These are phyloP conservation scores for Stellera chamaejasme DNA, from an alignment of 345 rosid species.

Conservation along the genomic window DNA sequence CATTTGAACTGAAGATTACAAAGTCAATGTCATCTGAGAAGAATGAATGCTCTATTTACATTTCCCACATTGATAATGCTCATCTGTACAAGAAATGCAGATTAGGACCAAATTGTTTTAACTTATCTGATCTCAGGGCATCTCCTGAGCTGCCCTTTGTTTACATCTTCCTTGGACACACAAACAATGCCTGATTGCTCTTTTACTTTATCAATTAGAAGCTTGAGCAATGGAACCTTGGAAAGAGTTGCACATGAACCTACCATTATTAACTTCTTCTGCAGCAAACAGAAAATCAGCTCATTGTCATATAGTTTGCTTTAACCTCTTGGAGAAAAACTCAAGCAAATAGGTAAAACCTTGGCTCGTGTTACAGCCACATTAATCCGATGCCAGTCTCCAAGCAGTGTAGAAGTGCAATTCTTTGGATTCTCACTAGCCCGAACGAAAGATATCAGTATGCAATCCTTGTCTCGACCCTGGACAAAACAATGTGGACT, in stretches of 20 bases:
- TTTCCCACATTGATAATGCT: no score
- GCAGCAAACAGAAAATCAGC: constrained; percentile 9
- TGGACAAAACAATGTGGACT: constrained; percentile 14
- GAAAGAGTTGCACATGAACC: constrained; percentile 75
- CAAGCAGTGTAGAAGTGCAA: constrained; percentile 63
- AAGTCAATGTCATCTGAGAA: neutral
- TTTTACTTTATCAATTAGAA: constrained; percentile 61
- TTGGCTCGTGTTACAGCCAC: constrained; percentile 92
- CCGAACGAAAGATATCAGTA: constrained; percentile 79
- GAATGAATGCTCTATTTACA: neutral
- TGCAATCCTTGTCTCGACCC: constrained; percentile 98
- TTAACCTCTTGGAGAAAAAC: neutral
- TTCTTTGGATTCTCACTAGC: constrained; percentile 54
- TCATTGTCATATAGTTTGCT: neutral
- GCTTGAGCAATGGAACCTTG: constrained; percentile 73
- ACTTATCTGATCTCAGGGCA: constrained; percentile 20
- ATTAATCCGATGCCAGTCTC: constrained; percentile 96
- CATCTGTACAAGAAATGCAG: neutral
- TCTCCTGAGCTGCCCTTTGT: constrained; percentile 17
- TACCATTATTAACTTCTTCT: constrained; percentile 93
- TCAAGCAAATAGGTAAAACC: constrained; percentile 27
- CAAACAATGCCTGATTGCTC: constrained; percentile 61
- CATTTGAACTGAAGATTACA: neutral
- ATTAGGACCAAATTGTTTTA: neutral
- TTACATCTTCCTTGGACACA: constrained; percentile 30